phyloP scores from a whole-genome alignment of 2,329 filamentous ascomycete genomes.

The Westerdykella aurantiaca region DNA sequence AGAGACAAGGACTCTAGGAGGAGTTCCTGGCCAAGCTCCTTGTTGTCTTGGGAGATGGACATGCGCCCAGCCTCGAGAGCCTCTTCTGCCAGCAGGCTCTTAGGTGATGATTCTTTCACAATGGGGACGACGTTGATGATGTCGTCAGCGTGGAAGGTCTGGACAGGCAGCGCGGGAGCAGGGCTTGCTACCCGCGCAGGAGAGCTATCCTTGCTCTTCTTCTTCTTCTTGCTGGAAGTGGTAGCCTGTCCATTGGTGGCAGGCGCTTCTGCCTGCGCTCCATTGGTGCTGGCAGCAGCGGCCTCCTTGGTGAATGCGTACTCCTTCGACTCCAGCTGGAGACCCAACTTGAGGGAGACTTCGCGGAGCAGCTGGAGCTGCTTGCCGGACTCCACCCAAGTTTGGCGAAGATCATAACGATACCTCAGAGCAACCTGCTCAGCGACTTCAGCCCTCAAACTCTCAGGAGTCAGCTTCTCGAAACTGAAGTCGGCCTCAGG shows the following conservation, averaged over 20 bases:
- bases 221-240: slow-evolving; percentile 42
- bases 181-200: slow-evolving; percentile 41
- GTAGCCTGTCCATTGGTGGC: slow-evolving; percentile 36
- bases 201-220: slow-evolving; percentile 53
- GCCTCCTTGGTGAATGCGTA: slow-evolving; percentile 58
- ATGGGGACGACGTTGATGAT: slow-evolving; percentile 89
- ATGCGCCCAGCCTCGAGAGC: slow-evolving; percentile 92
- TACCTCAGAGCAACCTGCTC: slow-evolving; percentile 68
- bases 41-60: slow-evolving; percentile 91
- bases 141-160: slow-evolving; percentile 76
- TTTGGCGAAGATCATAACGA: slow-evolving; percentile 63
- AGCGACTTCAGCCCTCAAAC: slow-evolving; percentile 63
- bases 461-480: slow-evolving; percentile 69
- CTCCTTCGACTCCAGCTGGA: slow-evolving; percentile 77
- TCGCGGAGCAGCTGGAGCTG: slow-evolving; percentile 84
- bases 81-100: slow-evolving; percentile 88
- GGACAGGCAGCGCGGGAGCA: slow-evolving; percentile 43
- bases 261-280: slow-evolving; percentile 14
- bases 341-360: slow-evolving; percentile 77
- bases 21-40: slow-evolving; percentile 91
- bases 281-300: slow-evolving; percentile 10
- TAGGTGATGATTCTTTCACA: slow-evolving; percentile 88
- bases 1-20: slow-evolving; percentile 92
- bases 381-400: slow-evolving; percentile 64
- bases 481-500: slow-evolving; percentile 77